These are phyloP conservation scores for Cardamine resedifolia DNA, from an alignment of 345 rosid genomes.

Conservation along the genomic window DNA sequence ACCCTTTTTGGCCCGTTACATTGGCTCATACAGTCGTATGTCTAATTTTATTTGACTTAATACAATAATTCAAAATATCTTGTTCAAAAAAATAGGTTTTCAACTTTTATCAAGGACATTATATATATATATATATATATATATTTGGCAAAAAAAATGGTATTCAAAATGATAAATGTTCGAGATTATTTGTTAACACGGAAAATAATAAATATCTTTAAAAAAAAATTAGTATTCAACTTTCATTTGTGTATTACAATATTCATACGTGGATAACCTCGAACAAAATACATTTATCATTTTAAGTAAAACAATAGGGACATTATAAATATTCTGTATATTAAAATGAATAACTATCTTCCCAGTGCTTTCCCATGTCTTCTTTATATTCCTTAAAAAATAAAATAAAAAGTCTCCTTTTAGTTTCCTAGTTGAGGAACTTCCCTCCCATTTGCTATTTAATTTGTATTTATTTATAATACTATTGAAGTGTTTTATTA, in stretches of 20 bases:
- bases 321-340: not conserved
- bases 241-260: no score
- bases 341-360: conserved; percentile 7
- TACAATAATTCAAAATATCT: not conserved
- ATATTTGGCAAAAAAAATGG: not conserved
- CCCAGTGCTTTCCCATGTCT: conserved; percentile 12
- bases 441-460: conserved; percentile 18
- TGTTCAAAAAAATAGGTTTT: no score
- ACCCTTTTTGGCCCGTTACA: not conserved
- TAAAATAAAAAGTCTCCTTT: not conserved
- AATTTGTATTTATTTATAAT: not conserved
- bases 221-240: no score
- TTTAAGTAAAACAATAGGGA: not conserved
- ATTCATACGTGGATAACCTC: not conserved
- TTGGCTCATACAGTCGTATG: not conserved
- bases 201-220: no score
- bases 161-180: no score
- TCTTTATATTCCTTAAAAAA: not conserved
- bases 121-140: no score
- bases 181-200: no score
- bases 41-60: not conserved
- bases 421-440: not conserved
- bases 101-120: no score
- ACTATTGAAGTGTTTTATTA: not conserved
- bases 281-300: not conserved